phyloP scores from a whole-genome alignment of 2,329 filamentous ascomycete species.

The Gnomoniopsis smithogilvyi region DNA sequence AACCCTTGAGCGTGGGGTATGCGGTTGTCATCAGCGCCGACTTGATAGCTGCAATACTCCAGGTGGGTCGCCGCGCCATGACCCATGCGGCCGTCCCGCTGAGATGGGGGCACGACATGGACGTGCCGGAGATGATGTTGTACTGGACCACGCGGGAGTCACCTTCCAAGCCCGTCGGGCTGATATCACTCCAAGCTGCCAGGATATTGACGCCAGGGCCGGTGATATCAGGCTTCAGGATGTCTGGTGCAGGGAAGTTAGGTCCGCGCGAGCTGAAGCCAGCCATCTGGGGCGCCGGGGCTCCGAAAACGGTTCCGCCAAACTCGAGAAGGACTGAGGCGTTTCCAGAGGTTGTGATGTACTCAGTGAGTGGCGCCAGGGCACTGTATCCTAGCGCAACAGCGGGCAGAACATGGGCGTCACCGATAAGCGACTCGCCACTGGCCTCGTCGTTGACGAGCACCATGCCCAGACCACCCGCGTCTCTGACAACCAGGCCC shows the following conservation, averaged over 20 bases:
- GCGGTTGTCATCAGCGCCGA: slow-evolving; percentile 15
- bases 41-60: slow-evolving; percentile 13
- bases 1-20: neutral
- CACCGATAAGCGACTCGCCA: neutral
- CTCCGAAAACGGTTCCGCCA: neutral
- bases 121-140: slow-evolving; percentile 18
- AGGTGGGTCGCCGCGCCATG: slow-evolving; percentile 15
- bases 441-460: neutral
- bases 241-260: slow-evolving; percentile 1
- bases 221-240: slow-evolving; percentile 19
- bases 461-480: neutral
- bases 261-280: slow-evolving; percentile 18
- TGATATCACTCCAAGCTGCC: slow-evolving; percentile 10
- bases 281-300: slow-evolving; percentile 15
- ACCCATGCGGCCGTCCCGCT: slow-evolving; percentile 15
- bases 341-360: neutral
- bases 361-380: neutral
- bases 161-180: neutral
- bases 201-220: slow-evolving; percentile 16
- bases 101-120: slow-evolving; percentile 20
- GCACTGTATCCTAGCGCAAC: neutral
- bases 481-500: neutral
- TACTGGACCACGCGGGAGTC: slow-evolving; percentile 8
- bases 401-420: slow-evolving; percentile 3
- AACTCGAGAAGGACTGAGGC: neutral